phyloP scores from a whole-genome alignment of 768 basidiomycete genomes.

The Leccinum obscurum region DNA sequence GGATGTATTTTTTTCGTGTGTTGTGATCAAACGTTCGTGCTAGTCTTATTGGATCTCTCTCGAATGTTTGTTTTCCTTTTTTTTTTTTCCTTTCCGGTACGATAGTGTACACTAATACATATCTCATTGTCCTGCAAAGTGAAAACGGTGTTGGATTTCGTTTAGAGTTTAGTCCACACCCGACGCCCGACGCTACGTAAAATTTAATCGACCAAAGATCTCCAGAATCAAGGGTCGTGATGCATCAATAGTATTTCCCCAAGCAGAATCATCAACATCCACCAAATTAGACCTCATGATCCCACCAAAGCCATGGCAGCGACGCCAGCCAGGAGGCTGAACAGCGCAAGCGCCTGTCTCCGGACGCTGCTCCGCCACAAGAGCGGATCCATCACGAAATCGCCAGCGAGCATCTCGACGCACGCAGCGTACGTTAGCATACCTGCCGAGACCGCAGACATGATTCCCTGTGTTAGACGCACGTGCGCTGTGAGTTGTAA shows the following conservation, averaged over 20 bases:
- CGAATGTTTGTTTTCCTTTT: neutral
- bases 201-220: neutral
- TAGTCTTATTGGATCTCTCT: neutral
- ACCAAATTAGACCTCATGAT: conserved; percentile 11
- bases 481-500: conserved; percentile 39
- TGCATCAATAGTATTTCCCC: neutral
- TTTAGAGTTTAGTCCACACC: neutral
- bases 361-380: conserved; percentile 40
- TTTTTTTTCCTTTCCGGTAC: neutral
- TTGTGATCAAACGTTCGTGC: neutral
- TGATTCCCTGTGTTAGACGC: conserved; percentile 63
- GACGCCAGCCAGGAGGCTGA: conserved; percentile 62
- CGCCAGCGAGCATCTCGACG: conserved; percentile 85
- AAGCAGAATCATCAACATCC: neutral
- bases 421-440: conserved; percentile 83
- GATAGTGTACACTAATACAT: conserved; percentile 1
- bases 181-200: neutral
- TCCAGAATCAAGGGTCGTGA: neutral
- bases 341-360: conserved; percentile 55
- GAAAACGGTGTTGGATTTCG: neutral
- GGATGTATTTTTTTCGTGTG: conserved; percentile 5
- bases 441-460: conserved; percentile 81
- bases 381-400: conserved; percentile 73
- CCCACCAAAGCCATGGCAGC: conserved; percentile 63
- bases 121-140: conserved; percentile 7